Conservation (phyloP, 1,284 basidiomycete genomes). For the Boletus semigastroideus region DNA sequence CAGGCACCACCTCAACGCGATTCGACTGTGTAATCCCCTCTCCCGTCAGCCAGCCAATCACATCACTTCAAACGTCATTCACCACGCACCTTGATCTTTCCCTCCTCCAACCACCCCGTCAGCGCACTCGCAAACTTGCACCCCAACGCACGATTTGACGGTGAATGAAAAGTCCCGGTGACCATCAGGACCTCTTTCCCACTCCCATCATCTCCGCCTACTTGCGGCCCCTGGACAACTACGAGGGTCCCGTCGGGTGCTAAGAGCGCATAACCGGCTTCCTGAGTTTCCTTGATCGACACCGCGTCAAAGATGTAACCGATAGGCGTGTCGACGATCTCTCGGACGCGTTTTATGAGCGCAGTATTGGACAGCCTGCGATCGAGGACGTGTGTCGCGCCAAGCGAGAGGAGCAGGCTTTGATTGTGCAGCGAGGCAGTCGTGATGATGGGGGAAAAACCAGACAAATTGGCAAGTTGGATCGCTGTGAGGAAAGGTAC, state of each 20-base stretch:
- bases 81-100: constrained; percentile 15
- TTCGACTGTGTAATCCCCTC: constrained; percentile 8
- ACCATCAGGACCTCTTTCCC: constrained; percentile 5
- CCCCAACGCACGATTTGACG: constrained; percentile 4
- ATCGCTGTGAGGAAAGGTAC: constrained; percentile 23
- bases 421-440: constrained; percentile 41
- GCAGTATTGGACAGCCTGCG: constrained; percentile 17
- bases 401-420: constrained; percentile 37
- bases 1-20: constrained; percentile 14
- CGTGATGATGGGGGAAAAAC: constrained; percentile 41
- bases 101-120: constrained; percentile 17
- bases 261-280: constrained; percentile 8
- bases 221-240: neutral
- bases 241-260: constrained; percentile 11
- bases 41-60: neutral
- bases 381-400: constrained; percentile 43
- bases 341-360: constrained; percentile 3
- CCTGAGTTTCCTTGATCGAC: constrained; percentile 16
- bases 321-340: neutral
- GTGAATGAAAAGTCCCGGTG: constrained; percentile 9
- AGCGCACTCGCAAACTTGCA: constrained; percentile 7
- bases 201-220: neutral
- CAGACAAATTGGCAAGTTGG: constrained; percentile 41
- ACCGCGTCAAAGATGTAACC: constrained; percentile 20
- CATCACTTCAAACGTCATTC: neutral